phyloP scores from a whole-genome alignment of 164 flowering plant genomes.

The Warburgia ugandensis region DNA sequence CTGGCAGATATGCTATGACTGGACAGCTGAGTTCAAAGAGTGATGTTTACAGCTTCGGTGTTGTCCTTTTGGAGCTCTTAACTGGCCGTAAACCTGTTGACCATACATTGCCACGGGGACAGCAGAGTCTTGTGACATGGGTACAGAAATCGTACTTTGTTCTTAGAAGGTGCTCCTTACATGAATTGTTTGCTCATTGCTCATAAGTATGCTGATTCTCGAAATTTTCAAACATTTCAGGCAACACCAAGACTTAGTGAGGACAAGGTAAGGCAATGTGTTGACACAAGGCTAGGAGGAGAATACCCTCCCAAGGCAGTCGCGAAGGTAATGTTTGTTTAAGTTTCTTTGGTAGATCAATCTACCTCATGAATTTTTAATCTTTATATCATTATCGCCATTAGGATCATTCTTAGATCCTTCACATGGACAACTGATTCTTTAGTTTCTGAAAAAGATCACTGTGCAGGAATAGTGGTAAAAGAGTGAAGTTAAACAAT shows the following conservation, averaged over 20 bases:
- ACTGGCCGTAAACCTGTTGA: slow-evolving; percentile 92
- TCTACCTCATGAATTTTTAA: not conserved
- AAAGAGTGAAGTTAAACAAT: no score
- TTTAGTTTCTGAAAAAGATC: no score
- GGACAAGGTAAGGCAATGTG: slow-evolving; percentile 82
- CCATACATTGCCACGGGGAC: slow-evolving; percentile 78
- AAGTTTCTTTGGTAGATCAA: no score
- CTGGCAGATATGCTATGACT: slow-evolving; percentile 77
- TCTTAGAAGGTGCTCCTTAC: not conserved
- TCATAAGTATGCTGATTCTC: no score
- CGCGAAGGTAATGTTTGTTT: slow-evolving; percentile 84
- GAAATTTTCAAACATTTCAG: no score
- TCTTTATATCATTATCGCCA: no score
- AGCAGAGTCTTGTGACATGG: slow-evolving; percentile 93
- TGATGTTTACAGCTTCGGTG: slow-evolving; percentile 91
- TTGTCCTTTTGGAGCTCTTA: slow-evolving; percentile 72
- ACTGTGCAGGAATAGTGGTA: no score
- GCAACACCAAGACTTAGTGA: slow-evolving; percentile 86
- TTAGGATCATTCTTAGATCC: no score
- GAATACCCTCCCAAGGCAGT: slow-evolving; percentile 84
- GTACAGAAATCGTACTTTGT: slow-evolving; percentile 22
- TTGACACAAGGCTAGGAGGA: slow-evolving; percentile 62
- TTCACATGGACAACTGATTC: no score
- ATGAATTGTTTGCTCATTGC: not conserved
- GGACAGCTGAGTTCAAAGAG: slow-evolving; percentile 80